Percentiles rank a stretch among this genome's conserved stretches.
Conservation (phyloP, 1,139 yeast species). For the Geotrichum histeridarum region DNA sequence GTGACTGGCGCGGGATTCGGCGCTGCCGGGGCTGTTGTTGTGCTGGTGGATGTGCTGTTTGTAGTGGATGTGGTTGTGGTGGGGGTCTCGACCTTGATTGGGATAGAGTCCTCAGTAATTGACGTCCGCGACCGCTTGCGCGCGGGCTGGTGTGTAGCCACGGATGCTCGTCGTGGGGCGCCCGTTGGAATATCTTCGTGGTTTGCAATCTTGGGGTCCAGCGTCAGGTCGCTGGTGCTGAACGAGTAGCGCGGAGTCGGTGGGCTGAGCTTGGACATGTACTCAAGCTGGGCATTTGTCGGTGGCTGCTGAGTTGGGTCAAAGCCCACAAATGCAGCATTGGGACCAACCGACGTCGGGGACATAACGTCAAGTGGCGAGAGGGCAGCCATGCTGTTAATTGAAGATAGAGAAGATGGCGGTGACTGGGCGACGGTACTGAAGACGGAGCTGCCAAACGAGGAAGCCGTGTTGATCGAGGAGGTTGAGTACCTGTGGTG, state of each 20-base stretch:
- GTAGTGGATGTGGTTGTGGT: not conserved
- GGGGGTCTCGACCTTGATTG: not conserved
- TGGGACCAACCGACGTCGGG: not conserved
- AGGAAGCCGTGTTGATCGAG: not conserved
- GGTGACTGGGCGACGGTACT: not conserved
- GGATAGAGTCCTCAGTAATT: not conserved
- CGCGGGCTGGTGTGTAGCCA: not conserved
- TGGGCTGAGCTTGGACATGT: not conserved
- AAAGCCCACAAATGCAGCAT: not conserved
- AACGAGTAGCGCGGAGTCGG: not conserved
- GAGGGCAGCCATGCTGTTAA: not conserved
- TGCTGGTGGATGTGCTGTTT: not conserved
- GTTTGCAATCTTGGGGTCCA: not conserved
- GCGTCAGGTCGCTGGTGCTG: not conserved
- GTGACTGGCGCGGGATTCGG: no score
- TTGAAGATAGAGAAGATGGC: not conserved
- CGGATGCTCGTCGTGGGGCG: not conserved
- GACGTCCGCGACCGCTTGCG: not conserved
- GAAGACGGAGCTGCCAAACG: not conserved
- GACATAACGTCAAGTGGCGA: slow-evolving; percentile 1
- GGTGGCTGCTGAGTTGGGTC: not conserved
- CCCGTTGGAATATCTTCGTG: not conserved
- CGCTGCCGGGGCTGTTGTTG: no score
- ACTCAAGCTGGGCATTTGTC: not conserved
- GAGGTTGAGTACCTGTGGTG: not conserved